phyloP scores from a whole-genome alignment of 176 grass and related monocot species.

The Oryza meyeriana region DNA sequence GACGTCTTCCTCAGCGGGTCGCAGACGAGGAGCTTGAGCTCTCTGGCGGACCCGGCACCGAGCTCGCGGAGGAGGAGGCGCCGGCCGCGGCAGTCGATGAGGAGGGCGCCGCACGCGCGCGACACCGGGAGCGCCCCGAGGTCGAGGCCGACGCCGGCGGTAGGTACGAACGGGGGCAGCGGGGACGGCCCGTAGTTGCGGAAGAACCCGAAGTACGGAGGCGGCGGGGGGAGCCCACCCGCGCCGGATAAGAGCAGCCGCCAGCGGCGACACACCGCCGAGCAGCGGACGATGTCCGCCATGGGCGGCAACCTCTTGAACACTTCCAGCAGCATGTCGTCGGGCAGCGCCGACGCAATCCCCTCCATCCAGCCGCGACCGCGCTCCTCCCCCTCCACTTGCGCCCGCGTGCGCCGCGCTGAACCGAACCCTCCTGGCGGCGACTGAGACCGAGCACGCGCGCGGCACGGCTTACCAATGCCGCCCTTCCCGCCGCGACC shows the following conservation, averaged over 20 bases:
- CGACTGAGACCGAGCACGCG: conserved; percentile 1
- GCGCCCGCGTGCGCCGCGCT: background rate
- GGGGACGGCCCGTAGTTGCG: conserved; percentile 27
- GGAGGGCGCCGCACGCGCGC: conserved; percentile 20
- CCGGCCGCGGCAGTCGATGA: conserved; percentile 14
- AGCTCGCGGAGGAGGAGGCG: conserved; percentile 45
- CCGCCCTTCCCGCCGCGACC: background rate
- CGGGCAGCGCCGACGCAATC: background rate
- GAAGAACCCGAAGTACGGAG: conserved; percentile 36
- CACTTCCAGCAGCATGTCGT: conserved; percentile 45
- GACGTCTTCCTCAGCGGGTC: background rate
- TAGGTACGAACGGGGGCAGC: conserved; percentile 37
- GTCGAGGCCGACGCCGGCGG: conserved; percentile 10
- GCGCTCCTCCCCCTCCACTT: background rate
- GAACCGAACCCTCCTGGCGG: background rate
- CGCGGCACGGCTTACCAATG: too few species aligned
- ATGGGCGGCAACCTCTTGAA: conserved; percentile 20
- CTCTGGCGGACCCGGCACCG: background rate
- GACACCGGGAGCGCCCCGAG: background rate
- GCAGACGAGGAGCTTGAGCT: conserved; percentile 33
- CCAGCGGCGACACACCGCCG: conserved; percentile 41
- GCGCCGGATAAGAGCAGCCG: background rate
- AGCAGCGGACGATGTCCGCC: conserved; percentile 25
- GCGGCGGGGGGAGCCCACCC: conserved; percentile 22
- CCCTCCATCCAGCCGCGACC: background rate